phyloP scores from a whole-genome alignment of 179 eudicot genomes.

The Drosera spatulata region DNA sequence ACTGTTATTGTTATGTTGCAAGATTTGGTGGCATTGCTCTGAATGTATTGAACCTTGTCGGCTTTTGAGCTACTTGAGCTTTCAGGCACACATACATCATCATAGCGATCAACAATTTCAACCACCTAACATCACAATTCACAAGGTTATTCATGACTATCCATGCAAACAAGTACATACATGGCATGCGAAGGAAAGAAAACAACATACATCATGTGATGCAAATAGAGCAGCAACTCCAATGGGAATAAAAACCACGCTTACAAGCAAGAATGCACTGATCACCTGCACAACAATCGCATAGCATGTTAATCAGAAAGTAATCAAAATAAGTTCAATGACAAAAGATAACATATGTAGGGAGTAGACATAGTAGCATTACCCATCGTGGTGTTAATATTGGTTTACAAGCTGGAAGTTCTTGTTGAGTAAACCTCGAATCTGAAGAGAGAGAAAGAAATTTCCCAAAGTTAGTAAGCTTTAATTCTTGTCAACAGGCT shows the following conservation, averaged over 20 bases:
- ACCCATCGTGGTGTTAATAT: constrained; percentile 50
- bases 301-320: background rate
- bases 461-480: constrained; percentile 2
- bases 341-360: background rate
- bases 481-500: background rate
- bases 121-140: constrained; percentile 49
- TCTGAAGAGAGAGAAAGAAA: constrained; percentile 15
- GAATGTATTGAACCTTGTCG: constrained; percentile 54
- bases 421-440: constrained; percentile 44
- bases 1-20: constrained; percentile 61
- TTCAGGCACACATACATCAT: constrained; percentile 43
- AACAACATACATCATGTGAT: constrained; percentile 56
- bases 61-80: constrained; percentile 10
- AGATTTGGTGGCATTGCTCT: constrained; percentile 33
- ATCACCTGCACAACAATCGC: constrained; percentile 44
- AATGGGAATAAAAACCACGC: constrained; percentile 58
- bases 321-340: background rate
- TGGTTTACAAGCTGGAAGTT: constrained; percentile 48
- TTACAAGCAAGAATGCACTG: constrained; percentile 59
- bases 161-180: background rate
- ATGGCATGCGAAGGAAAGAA: background rate
- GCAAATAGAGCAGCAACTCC: constrained; percentile 63
- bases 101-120: constrained; percentile 88
- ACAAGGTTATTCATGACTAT: constrained; percentile 11
- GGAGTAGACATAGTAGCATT: constrained; percentile 5